phyloP scores from a whole-genome alignment of 108 stramenopile species.

The Cylindrotheca closterium region DNA sequence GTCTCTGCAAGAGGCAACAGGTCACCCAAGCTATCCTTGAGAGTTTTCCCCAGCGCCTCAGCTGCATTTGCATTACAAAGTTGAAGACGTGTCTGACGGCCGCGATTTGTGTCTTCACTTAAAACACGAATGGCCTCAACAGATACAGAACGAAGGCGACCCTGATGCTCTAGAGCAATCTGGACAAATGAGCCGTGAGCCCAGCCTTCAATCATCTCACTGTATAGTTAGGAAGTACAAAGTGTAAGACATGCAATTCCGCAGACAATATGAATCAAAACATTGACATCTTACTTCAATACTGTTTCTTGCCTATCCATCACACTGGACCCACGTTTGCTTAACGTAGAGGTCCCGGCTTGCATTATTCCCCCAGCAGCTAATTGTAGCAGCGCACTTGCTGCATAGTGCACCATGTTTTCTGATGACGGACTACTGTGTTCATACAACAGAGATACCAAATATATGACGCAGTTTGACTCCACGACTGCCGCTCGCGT shows the following conservation, averaged over 20 bases:
- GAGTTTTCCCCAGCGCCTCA: slow-evolving; percentile 41
- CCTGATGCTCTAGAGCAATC: slow-evolving; percentile 41
- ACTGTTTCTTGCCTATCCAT: slow-evolving; percentile 25
- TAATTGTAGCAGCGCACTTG: slow-evolving; percentile 53
- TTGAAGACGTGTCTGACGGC: slow-evolving; percentile 35
- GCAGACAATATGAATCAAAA: background rate
- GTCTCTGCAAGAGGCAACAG: slow-evolving; percentile 12
- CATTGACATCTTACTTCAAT: slow-evolving; percentile 39
- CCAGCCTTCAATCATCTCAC: slow-evolving; percentile 60
- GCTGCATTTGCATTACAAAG: slow-evolving; percentile 53
- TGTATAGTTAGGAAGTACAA: slow-evolving; percentile 32
- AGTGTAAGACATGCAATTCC: background rate
- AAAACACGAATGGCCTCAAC: slow-evolving; percentile 53
- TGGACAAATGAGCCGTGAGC: slow-evolving; percentile 55
- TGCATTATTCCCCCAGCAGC: slow-evolving; percentile 51
- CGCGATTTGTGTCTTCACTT: slow-evolving; percentile 54
- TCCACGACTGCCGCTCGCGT: slow-evolving; percentile 64
- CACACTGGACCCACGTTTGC: background rate
- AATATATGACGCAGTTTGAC: slow-evolving; percentile 43
- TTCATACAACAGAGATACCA: slow-evolving; percentile 48
- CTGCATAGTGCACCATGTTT: slow-evolving; percentile 48
- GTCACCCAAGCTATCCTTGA: slow-evolving; percentile 23
- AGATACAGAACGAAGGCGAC: slow-evolving; percentile 44
- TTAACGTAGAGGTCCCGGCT: slow-evolving; percentile 14
- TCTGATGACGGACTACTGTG: slow-evolving; percentile 19